Percentiles rank a stretch among this genome's conserved stretches.
These are phyloP conservation scores for Linnemannia elongata DNA, from an alignment of 192 early-diverging fungal genomes.

Conservation along the genomic window DNA sequence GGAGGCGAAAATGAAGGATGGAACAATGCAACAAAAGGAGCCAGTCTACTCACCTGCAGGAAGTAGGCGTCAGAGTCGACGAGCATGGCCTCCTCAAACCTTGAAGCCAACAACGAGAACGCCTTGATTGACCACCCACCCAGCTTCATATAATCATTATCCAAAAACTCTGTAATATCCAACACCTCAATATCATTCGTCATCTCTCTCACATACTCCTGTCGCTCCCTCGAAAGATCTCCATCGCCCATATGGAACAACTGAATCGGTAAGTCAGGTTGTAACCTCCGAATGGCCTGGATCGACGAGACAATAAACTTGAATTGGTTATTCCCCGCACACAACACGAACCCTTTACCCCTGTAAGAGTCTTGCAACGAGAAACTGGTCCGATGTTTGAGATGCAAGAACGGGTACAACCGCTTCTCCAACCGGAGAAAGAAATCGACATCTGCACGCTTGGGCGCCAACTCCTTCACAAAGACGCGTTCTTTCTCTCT, in stretches of 20 bases:
- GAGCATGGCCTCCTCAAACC: constrained; percentile 71
- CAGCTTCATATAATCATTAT: constrained; percentile 57
- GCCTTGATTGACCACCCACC: constrained; percentile 76
- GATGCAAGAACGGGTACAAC: constrained; percentile 28
- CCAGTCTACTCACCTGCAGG: constrained; percentile 48
- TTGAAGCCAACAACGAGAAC: constrained; percentile 69
- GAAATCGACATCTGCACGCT: constrained; percentile 29
- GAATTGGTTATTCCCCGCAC: constrained; percentile 64
- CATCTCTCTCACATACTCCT: constrained; percentile 38
- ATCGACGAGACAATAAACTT: constrained; percentile 56
- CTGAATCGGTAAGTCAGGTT: constrained; percentile 70
- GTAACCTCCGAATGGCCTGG: constrained; percentile 56
- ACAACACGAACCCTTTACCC: constrained; percentile 58
- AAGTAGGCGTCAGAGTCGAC: constrained; percentile 76
- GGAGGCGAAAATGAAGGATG: constrained; percentile 26
- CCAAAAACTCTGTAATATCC: constrained; percentile 52
- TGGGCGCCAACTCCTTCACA: not conserved
- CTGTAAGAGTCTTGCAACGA: constrained; percentile 17
- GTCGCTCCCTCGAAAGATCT: constrained; percentile 53
- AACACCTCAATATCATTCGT: constrained; percentile 47
- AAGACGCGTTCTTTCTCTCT: not conserved
- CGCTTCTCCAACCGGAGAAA: constrained; percentile 23
- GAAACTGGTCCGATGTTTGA: constrained; percentile 11
- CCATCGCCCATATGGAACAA: constrained; percentile 64
- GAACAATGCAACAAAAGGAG: constrained; percentile 63